These are phyloP conservation scores for Syzygium jambos DNA, from an alignment of 345 rosid species.

Conservation along the genomic window DNA sequence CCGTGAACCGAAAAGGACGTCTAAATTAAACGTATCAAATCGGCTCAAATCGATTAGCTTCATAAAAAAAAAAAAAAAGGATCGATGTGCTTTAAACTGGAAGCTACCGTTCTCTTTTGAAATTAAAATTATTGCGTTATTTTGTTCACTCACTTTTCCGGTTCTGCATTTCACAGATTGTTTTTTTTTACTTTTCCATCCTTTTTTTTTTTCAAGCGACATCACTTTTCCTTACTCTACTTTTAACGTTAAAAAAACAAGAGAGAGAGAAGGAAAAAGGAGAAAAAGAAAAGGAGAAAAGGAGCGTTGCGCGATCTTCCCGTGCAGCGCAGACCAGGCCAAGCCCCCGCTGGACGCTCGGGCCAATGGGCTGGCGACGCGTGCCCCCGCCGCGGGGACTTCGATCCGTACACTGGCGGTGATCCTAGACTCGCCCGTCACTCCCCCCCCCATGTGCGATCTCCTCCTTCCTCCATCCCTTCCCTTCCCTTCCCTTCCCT, in stretches of 20 bases:
- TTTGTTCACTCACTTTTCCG: neutral
- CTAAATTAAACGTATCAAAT: neutral
- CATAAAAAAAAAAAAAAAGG: too few relatives aligned
- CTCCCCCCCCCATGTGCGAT: neutral
- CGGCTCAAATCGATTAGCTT: neutral
- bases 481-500: too few relatives aligned
- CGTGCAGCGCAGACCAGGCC: neutral
- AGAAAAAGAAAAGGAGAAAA: neutral
- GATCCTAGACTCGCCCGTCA: neutral
- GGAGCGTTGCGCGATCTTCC: neutral
- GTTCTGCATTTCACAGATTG: neutral
- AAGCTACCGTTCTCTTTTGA: neutral
- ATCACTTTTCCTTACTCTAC: neutral
- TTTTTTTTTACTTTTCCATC: neutral
- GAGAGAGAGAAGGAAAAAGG: neutral
- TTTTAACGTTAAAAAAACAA: neutral
- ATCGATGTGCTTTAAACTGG: neutral
- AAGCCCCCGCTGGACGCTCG: neutral
- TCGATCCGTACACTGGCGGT: neutral
- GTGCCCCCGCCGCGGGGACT: neutral
- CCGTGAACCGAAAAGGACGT: fast-evolving
- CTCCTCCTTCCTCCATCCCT: neutral
- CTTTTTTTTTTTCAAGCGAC: neutral
- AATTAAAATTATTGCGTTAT: neutral
- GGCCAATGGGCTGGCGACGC: neutral